A percentile compares a stretch with the other conserved stretches of the same genome.
phyloP scores from a whole-genome alignment of 1,284 basidiomycete species.

The Anthracocystis walkeri region DNA sequence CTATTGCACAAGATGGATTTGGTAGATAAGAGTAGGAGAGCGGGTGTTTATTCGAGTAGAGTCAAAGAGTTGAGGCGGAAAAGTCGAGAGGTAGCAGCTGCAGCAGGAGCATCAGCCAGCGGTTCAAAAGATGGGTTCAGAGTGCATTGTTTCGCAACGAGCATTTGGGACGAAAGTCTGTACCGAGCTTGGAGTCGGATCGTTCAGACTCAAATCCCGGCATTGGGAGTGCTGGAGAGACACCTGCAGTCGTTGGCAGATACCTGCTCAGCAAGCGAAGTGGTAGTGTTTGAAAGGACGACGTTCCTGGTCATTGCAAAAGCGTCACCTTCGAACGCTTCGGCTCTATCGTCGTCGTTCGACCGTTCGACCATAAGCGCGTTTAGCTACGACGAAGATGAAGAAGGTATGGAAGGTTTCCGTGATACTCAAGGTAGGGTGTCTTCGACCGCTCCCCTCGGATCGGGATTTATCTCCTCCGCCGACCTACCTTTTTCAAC shows the following conservation, averaged over 20 bases:
- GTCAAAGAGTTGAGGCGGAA: slow-evolving; percentile 61
- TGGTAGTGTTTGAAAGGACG: slow-evolving; percentile 93
- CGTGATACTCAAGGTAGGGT: slow-evolving; percentile 28
- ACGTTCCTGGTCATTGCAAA: slow-evolving; percentile 92
- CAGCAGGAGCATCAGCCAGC: slow-evolving; percentile 62
- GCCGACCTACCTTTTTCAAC: slow-evolving; percentile 6
- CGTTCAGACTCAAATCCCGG: slow-evolving; percentile 95
- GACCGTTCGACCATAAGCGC: slow-evolving; percentile 20
- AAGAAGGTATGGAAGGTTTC: slow-evolving; percentile 49
- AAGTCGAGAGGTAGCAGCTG: slow-evolving; percentile 51
- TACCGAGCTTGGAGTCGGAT: slow-evolving; percentile 99
- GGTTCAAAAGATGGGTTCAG: slow-evolving; percentile 42
- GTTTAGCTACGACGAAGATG: slow-evolving; percentile 32
- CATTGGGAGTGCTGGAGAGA: slow-evolving; percentile 85
- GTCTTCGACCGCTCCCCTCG: slow-evolving; percentile 6
- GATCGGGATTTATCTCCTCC: slow-evolving; percentile 38
- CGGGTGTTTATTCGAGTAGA: slow-evolving; percentile 75
- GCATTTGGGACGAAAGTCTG: slow-evolving; percentile 96
- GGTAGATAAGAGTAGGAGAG: slow-evolving; percentile 74
- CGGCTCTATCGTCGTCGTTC: slow-evolving; percentile 63
- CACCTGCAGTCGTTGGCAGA: slow-evolving; percentile 87
- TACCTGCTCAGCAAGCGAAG: slow-evolving; percentile 88
- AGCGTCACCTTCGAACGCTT: slow-evolving; percentile 3
- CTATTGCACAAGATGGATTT: slow-evolving; percentile 96
- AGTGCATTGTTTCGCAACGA: slow-evolving; percentile 81